phyloP scores from a whole-genome alignment of 306 rosid genomes.

The Trifolium repens region DNA sequence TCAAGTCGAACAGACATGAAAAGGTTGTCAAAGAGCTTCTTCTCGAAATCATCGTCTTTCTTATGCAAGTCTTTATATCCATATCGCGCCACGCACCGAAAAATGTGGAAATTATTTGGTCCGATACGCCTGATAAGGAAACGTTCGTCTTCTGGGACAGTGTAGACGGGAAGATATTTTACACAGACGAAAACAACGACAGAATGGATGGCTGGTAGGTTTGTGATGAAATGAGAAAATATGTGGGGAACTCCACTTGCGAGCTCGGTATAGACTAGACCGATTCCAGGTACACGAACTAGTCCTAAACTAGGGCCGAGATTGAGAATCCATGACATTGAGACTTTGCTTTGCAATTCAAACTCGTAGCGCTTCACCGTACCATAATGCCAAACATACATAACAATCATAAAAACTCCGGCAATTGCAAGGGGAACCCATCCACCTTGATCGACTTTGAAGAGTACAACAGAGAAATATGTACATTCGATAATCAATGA shows the following conservation, averaged over 20 bases:
- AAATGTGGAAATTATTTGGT: slow-evolving; percentile 82
- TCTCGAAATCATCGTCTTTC: slow-evolving; percentile 89
- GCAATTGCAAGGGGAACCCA: slow-evolving; percentile 95
- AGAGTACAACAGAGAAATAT: slow-evolving; percentile 83
- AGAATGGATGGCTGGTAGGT: slow-evolving; percentile 92
- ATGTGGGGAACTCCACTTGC: slow-evolving; percentile 95
- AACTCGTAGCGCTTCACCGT: slow-evolving; percentile 74
- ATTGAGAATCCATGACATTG: slow-evolving; percentile 95
- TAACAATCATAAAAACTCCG: slow-evolving; percentile 65
- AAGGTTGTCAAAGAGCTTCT: slow-evolving; percentile 77
- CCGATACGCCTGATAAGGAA: slow-evolving; percentile 91
- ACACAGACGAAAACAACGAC: slow-evolving; percentile 92
- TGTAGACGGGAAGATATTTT: slow-evolving; percentile 91
- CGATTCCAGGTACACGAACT: slow-evolving; percentile 95
- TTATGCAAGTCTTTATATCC: slow-evolving; percentile 90
- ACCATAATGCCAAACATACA: slow-evolving; percentile 97
- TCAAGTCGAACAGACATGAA: slow-evolving; percentile 72
- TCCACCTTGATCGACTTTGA: slow-evolving; percentile 89
- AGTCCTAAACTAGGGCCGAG: slow-evolving; percentile 97
- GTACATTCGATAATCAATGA: slow-evolving; percentile 83
- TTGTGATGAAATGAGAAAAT: slow-evolving; percentile 96
- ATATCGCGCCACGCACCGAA: slow-evolving; percentile 87
- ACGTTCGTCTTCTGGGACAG: slow-evolving; percentile 87
- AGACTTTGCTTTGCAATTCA: slow-evolving; percentile 89
- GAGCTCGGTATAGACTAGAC: slow-evolving; percentile 91